phyloP scores from a whole-genome alignment of 2,329 filamentous ascomycete genomes.

The Talaromyces sp. region DNA sequence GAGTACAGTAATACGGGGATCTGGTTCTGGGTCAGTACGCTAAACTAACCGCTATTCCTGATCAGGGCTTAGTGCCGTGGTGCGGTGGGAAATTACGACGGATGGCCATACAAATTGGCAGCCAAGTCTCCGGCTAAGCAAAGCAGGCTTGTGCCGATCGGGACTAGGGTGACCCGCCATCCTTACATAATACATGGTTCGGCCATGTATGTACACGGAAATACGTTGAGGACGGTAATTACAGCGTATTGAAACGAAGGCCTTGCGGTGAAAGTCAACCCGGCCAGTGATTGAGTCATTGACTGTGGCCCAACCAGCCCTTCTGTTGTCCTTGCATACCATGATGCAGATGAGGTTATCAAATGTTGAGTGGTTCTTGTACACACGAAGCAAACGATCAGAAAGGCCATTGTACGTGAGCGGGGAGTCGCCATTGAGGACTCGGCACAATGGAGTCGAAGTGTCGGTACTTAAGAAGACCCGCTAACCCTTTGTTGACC shows the following conservation, averaged over 20 bases:
- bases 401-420: background rate
- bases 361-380: background rate
- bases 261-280: constrained; percentile 6
- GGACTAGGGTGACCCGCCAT: background rate
- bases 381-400: background rate
- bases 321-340: background rate
- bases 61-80: background rate
- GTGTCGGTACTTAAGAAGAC: background rate
- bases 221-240: constrained; percentile 2
- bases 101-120: background rate
- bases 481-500: background rate
- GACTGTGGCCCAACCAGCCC: constrained; percentile 8
- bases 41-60: background rate
- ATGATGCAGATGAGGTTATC: background rate
- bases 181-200: background rate
- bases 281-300: constrained; percentile 17
- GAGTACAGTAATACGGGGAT: constrained; percentile 19
- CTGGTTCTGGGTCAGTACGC: constrained; percentile 16
- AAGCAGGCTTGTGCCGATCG: background rate
- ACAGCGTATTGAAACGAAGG: constrained; percentile 3
- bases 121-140: background rate
- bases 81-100: background rate
- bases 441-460: constrained; percentile 5
- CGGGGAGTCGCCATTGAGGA: background rate
- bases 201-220: background rate